Base-by-base conservation (phyloP, 2,329 filamentous ascomycete species). In the Xylaria multiplex region DNA sequence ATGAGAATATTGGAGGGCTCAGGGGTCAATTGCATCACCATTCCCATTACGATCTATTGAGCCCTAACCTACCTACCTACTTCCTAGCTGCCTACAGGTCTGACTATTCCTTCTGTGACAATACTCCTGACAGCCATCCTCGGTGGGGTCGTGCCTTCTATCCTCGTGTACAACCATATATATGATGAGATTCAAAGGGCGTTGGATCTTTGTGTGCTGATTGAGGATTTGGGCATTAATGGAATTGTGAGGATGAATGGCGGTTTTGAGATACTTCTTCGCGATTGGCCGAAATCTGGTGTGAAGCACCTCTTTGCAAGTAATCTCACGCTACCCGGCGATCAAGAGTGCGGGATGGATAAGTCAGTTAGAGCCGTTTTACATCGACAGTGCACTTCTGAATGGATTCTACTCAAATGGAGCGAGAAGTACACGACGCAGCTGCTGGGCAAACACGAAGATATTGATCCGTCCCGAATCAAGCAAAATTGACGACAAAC, bases 101-200 rank as follows among this genome's bases (percentile, higher is more conserved):
- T n/a, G n/a, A n/a, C n/a, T n/a, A n/a, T n/a, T n/a, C n/a, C n/a
- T n/a, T n/a, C n/a, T n/a, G n/a, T n/a, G n/a, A n/a, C n/a, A n/a
- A n/a, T n/a, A n/a, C n/a, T n/a, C n/a, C n/a, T n/a, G n/a, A n/a
- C n/a, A n/a, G n/a, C n/a, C 16, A 61, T 61, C 22, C 58, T 61
- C 19, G 48, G 49, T 9, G 35, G 32, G 6, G 24, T 46, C 5
- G 49, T 61, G 3, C 58, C 58, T 35, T 5, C 24, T 22, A 9
- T 7, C 22, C 46, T 48, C 32, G 11, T 9, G 9, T 61, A 61
- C 16, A 54, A 45, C 22, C 40, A 61, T 40, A 61, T 61, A 45
- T 61, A 61, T 22, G 40, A 61, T 30, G 58, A 61, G n/a, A 14
- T 19, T 27, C 58, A 61, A n/a, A 53, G 58, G 14, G 58, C 58